These are phyloP conservation scores for Scenedesmus sp. DNA, from an alignment of 163 green algal genomes.

Conservation along the genomic window DNA sequence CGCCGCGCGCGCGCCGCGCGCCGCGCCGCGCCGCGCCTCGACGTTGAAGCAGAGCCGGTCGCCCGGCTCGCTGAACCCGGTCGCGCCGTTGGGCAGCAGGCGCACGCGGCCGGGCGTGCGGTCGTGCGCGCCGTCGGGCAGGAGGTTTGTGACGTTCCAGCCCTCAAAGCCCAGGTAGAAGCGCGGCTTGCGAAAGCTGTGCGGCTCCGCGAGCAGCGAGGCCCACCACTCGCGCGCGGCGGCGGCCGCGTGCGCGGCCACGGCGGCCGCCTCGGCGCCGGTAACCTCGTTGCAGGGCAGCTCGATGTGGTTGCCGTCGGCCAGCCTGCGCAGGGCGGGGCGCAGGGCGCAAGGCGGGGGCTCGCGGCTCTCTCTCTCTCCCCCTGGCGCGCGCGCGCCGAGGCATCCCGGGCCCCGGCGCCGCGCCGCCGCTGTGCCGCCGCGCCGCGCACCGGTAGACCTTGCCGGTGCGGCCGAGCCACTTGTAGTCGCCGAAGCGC, in stretches of 20 bases:
- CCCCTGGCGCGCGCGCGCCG: background rate
- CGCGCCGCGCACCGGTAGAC: constrained; percentile 2
- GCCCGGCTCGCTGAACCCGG: constrained; percentile 7
- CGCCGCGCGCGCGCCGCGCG: no score
- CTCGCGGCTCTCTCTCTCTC: background rate
- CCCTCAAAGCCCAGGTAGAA: constrained; percentile 18
- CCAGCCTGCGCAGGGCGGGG: constrained; percentile 10
- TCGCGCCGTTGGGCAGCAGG: constrained; percentile 11
- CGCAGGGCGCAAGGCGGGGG: background rate
- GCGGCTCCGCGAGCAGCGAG: background rate
- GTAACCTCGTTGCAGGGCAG: constrained; percentile 4
- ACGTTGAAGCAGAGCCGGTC: constrained; percentile 7
- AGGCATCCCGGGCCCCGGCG: background rate
- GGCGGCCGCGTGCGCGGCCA: background rate
- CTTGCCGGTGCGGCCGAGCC: background rate
- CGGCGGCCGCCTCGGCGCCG: background rate
- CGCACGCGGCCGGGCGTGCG: constrained; percentile 11
- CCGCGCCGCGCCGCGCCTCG: no score
- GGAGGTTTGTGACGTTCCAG: constrained; percentile 22
- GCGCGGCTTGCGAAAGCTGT: constrained; percentile 30
- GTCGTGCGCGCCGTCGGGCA: constrained; percentile 18
- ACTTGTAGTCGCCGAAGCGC: constrained; percentile 23
- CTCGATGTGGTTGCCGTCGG: constrained; percentile 4
- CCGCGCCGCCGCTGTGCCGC: background rate
- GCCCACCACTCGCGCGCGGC: constrained; percentile 16